A percentile compares a stretch with the other conserved stretches of the same genome.
Conservation (phyloP, 495 filamentous ascomycete species). For the Penicillium subrubescens region DNA sequence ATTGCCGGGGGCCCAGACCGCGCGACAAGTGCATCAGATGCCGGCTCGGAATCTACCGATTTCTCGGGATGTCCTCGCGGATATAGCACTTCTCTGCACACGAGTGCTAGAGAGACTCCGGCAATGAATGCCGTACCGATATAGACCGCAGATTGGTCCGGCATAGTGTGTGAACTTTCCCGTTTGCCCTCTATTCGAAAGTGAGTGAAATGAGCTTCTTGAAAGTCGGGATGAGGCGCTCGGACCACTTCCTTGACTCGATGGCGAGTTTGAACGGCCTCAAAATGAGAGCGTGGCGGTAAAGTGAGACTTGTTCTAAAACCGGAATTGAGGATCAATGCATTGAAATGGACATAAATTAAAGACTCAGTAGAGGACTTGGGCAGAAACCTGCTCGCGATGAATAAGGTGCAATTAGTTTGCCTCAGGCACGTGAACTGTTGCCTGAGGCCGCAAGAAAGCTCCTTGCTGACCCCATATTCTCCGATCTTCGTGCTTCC, state of each 20-base stretch:
- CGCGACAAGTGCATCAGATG: conserved; percentile 26
- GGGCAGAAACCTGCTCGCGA: background rate
- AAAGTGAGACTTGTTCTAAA: background rate
- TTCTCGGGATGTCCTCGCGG: conserved; percentile 49
- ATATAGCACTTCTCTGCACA: conserved; percentile 70
- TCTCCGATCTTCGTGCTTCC: conserved; percentile 4
- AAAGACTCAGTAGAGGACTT: background rate
- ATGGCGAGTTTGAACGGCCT: background rate
- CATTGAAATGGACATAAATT: background rate
- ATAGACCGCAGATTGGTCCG: conserved; percentile 41
- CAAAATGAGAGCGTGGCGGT: background rate
- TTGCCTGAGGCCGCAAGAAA: conserved; percentile 22
- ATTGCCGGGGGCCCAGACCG: conserved; percentile 44
- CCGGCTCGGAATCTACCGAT: background rate
- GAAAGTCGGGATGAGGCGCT: conserved; percentile 13
- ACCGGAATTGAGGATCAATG: background rate
- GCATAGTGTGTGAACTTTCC: conserved; percentile 17
- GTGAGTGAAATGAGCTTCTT: conserved; percentile 8
- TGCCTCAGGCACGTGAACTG: conserved; percentile 25
- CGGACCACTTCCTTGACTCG: conserved; percentile 7
- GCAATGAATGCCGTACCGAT: conserved; percentile 71
- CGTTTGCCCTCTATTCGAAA: conserved; percentile 2
- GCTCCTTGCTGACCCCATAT: conserved; percentile 7
- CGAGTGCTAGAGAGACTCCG: conserved; percentile 70
- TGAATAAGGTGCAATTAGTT: background rate